These are phyloP conservation scores for Diversispora epigaea DNA, from an alignment of 192 early-diverging fungal genomes.

Conservation along the genomic window DNA sequence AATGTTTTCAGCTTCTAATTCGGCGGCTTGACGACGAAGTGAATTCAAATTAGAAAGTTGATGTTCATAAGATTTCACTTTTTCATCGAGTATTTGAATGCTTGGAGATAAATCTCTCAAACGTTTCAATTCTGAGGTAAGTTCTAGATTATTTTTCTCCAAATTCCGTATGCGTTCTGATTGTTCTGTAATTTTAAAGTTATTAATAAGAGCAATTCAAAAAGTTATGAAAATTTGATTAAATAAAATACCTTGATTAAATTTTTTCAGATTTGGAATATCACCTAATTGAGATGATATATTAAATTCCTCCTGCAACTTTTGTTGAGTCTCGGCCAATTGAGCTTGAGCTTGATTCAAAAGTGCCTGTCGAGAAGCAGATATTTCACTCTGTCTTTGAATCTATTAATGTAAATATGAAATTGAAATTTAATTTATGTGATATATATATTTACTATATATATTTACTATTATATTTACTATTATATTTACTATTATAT, in stretches of 20 bases:
- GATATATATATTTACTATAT: not conserved
- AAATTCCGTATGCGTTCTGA: not conserved
- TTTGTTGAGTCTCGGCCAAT: constrained; percentile 5
- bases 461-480: not conserved
- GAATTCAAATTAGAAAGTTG: constrained; percentile 8
- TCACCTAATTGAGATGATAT: constrained; percentile 7
- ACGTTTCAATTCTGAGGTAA: not conserved
- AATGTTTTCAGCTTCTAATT: constrained; percentile 23
- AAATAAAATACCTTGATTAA: not conserved
- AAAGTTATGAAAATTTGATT: not conserved
- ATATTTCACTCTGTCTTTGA: not conserved
- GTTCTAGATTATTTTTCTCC: not conserved
- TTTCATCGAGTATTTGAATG: constrained; percentile 13
- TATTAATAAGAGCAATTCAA: not conserved
- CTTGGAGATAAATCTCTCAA: constrained; percentile 10
- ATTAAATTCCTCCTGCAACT: not conserved
- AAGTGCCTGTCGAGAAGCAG: not conserved
- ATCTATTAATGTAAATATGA: not conserved
- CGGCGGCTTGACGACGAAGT: not conserved
- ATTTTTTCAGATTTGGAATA: not conserved
- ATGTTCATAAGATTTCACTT: not conserved
- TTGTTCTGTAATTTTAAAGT: constrained; percentile 2
- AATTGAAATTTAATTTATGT: not conserved
- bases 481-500: too few relatives aligned
- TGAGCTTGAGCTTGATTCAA: constrained; percentile 7